Evolutionary conservation across 495 filamentous ascomycete genomes (phyloP), one percentile per base, ranked within the genome.

Genomic region (Pyrenula massariospora): DNA sequence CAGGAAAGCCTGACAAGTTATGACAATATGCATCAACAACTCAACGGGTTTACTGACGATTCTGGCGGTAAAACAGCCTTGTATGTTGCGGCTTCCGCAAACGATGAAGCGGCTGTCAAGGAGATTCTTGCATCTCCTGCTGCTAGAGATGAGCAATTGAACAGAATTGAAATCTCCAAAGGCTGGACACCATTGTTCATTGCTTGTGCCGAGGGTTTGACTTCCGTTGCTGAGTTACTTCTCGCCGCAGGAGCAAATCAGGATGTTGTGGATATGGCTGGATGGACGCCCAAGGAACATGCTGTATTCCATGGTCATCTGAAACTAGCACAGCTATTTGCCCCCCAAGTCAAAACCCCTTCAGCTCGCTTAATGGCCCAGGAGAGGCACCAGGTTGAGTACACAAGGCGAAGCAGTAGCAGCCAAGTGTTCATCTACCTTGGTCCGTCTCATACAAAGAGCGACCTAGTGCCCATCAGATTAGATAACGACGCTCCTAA

Each of bases 181-280:
- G 82, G 79, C 12, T 91, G 88, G 87, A 89, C 86, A 3, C 85
- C 88, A 10, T 70, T 93, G 1, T 86, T 89, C 58, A 76, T 89
- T 58, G 86, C 88, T 15, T 81, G 83, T 53, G 84, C 89, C 1
- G 85, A 91, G 53, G 88, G 87, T 0, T 79, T 87, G 63, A 62
- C 82, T 12, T 60, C 73, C 0, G 74, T 87, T 31, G 83, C 56
- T 2, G 50, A 56, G 21, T 24, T 58, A 12, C 75, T 93, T 15
- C 70, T 90, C 25, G 70, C 78, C 22, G 79, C 80, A 21, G 86
- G 86, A 0, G 81, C 84, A 1, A 77, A 86, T 51, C 58, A 58
- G 15, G 53, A 57, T 12, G 12, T 57, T 21, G 22, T 23, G 12
- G 62, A 65, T 50, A 12, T 52, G 10, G 31, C 48, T 23, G 59